Evolutionary conservation across 345 rosid species (phyloP), one percentile per base, ranked within the genome.

Genomic region (Citrus sp.): DNA sequence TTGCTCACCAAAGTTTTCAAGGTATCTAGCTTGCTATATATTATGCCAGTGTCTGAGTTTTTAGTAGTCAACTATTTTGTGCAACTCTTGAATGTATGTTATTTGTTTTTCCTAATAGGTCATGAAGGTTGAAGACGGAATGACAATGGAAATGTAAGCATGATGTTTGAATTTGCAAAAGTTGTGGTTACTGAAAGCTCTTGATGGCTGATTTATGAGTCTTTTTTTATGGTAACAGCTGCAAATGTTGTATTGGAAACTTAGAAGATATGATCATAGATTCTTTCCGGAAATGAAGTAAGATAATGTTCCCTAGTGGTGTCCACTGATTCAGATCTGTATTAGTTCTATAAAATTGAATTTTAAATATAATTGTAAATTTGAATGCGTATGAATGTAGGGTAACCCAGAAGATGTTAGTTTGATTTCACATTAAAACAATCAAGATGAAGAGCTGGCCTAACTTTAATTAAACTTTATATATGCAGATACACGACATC

Each of bases 121-220:
- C 80, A 78, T 92, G 80, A 93, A 89, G 89, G 91, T 95, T 79
- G 99, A 95, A 82, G 95, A 90, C 78, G 99, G 98, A 82, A 95
- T 95, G 99, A 93, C 98, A 6, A 4, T 87, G 73, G 98, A 95
- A 86, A 88, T 95, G 99, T 95, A 92, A 92, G 94, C 78, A 72
- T 49, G 75, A 19, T 9, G 32, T 46, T 60, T 27, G 55, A 74
- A 22, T 77, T 59, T 67, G 12, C 63, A 49, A 60, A 60, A 55
- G 27, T 76, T 64, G 38, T 68, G 28, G 61, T 37, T 25, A 27
- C 38, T 10, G 40, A 70, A 35, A 51, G 2, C 51, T 62, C 40
- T 4, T 68, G 55, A 54, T 67, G 16, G 75, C 51, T 67, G 70
- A 68, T 9, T 40, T 61, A 7, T 74, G 21, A 14, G 67, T 27